Evolutionary conservation across 495 filamentous ascomycete species (phyloP).

Genomic region (Pyronema omphalodes): DNA sequence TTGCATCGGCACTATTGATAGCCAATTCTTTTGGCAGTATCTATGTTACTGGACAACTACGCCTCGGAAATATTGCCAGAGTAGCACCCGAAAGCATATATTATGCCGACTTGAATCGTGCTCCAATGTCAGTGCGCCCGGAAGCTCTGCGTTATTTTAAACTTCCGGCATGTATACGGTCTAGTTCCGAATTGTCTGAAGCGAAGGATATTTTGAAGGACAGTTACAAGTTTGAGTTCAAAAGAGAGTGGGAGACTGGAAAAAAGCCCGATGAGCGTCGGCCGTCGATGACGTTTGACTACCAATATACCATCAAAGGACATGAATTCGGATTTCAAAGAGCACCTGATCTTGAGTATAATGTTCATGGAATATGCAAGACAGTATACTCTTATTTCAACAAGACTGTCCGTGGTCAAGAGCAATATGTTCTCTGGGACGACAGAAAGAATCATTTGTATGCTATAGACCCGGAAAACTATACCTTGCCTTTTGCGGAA

Average conservation of each 20-base stretch:
- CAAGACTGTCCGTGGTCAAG: too few relatives aligned
- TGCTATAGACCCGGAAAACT: too few relatives aligned
- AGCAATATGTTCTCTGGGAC: too few relatives aligned
- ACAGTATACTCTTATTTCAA: neutral
- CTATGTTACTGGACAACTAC: neutral
- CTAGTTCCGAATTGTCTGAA: neutral
- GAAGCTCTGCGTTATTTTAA: neutral
- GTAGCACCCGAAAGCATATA: neutral
- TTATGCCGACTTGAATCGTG: neutral
- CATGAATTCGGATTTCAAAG: neutral
- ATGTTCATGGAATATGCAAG: neutral
- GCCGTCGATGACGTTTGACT: neutral
- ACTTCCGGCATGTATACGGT: neutral
- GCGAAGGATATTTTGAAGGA: neutral
- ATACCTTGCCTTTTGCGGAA: too few relatives aligned
- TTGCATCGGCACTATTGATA: neutral
- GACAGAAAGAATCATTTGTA: too few relatives aligned
- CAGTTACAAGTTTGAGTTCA: neutral
- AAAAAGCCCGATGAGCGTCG: neutral
- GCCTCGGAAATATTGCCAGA: neutral
- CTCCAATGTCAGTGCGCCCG: neutral
- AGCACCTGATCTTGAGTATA: neutral
- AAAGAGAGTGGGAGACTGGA: neutral
- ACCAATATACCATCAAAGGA: neutral
- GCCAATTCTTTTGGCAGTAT: neutral